Percentiles rank a stretch among this genome's conserved stretches.
phyloP scores from a whole-genome alignment of 1,284 basidiomycete species.

The Rhodotorula sp. region DNA sequence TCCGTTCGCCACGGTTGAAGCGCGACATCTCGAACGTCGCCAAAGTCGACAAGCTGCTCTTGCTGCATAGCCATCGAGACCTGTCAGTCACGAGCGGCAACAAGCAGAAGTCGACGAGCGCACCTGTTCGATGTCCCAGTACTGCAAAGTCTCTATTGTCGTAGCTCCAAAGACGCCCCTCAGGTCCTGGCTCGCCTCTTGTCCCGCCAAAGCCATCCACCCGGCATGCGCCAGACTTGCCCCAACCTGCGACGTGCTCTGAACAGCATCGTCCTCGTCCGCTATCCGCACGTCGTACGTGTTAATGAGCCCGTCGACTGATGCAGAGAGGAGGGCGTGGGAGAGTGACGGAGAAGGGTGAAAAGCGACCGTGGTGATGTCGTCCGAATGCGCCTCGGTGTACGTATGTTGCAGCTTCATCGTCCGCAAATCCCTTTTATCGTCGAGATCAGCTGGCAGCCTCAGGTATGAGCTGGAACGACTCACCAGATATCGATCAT shows the following conservation, averaged over 20 bases:
- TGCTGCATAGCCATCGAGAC: constrained; percentile 10
- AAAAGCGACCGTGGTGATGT: constrained; percentile 53
- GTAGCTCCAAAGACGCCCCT: constrained; percentile 40
- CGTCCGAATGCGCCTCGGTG: constrained; percentile 54
- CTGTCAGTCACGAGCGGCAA: neutral
- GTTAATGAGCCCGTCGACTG: constrained; percentile 53
- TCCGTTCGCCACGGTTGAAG: constrained; percentile 40
- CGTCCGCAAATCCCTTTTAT: constrained; percentile 49
- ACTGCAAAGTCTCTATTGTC: constrained; percentile 42
- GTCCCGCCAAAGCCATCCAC: constrained; percentile 37
- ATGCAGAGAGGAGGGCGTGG: constrained; percentile 51
- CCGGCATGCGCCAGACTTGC: constrained; percentile 35
- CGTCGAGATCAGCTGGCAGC: neutral
- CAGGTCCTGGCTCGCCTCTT: constrained; percentile 11
- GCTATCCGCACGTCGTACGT: constrained; percentile 50
- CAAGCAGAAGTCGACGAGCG: neutral
- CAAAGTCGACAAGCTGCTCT: constrained; percentile 30
- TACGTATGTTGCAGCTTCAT: constrained; percentile 50
- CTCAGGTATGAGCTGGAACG: neutral
- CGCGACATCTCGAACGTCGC: constrained; percentile 38
- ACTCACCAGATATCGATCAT: constrained; percentile 53
- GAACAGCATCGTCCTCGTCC: constrained; percentile 54
- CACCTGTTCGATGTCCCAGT: constrained; percentile 40
- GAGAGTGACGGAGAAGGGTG: constrained; percentile 48
- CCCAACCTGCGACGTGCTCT: constrained; percentile 43